A percentile compares a stretch with the other conserved stretches of the same genome.
These are phyloP conservation scores for Waltiozyma sp. DNA, from an alignment of 1,139 yeast species.

Conservation along the genomic window DNA sequence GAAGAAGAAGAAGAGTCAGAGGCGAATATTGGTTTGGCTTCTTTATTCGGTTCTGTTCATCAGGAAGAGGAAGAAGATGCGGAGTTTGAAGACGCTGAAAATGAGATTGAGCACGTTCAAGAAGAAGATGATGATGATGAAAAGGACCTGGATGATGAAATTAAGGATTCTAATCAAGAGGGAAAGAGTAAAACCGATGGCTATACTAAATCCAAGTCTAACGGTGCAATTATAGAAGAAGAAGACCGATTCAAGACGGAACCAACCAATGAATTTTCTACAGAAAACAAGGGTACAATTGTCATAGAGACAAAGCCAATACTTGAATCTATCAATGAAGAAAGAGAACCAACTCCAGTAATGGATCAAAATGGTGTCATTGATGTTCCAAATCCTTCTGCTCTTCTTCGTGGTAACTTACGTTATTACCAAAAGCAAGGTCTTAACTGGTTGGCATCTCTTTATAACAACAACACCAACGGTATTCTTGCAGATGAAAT, in stretches of 20 bases:
- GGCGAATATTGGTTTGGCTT: conserved; percentile 14
- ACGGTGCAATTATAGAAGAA: too few relatives aligned
- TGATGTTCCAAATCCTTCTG: conserved; percentile 59
- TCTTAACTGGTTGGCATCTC: conserved; percentile 90
- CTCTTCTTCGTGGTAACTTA: conserved; percentile 66
- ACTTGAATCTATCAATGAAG: conserved; percentile 5
- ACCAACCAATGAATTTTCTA: too few relatives aligned
- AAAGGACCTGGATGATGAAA: neutral
- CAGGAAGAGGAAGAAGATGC: conserved; percentile 15
- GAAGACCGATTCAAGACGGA: too few relatives aligned
- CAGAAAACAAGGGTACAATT: too few relatives aligned
- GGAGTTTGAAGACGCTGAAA: conserved; percentile 6
- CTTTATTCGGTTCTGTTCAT: conserved; percentile 14
- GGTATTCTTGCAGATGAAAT: conserved; percentile 98
- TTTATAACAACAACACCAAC: conserved; percentile 85
- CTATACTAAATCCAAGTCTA: too few relatives aligned
- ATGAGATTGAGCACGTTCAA: conserved; percentile 4
- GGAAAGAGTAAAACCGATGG: too few relatives aligned
- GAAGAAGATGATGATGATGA: conserved; percentile 8
- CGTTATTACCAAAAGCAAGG: conserved; percentile 96
- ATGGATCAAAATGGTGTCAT: conserved; percentile 36
- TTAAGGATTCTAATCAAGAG: too few relatives aligned
- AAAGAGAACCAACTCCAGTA: conserved; percentile 17
- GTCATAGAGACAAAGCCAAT: neutral
- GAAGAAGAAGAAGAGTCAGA: conserved; percentile 7